Percentiles rank a stretch among this genome's conserved stretches.
Evolutionary conservation across 306 rosid species (phyloP).

Genomic region (Vachellia collinsii): DNA sequence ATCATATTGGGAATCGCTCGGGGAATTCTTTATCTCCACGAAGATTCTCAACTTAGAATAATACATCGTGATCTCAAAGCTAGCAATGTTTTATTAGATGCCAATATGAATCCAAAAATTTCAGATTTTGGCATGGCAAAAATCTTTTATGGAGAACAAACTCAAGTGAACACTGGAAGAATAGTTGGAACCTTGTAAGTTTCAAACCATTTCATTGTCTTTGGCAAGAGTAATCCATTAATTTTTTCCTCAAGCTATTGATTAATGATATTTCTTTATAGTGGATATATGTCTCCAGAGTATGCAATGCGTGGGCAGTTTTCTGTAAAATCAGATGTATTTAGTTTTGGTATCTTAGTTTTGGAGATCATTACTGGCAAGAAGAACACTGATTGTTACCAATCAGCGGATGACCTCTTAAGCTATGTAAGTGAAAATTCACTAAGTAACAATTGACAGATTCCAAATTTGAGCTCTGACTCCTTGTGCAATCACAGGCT

Average conservation of each 20-base stretch:
- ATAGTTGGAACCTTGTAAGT: conserved; percentile 78
- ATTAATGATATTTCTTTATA: conserved; percentile 18
- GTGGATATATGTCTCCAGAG: conserved; percentile 61
- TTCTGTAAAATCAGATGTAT: conserved; percentile 52
- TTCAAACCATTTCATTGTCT: not conserved
- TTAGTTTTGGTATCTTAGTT: conserved; percentile 53
- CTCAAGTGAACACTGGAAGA: conserved; percentile 49
- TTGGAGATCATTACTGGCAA: conserved; percentile 58
- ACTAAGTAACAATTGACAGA: not conserved
- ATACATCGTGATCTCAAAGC: conserved; percentile 76
- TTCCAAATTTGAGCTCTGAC: conserved; percentile 11
- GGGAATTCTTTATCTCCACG: conserved; percentile 69
- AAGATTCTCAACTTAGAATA: conserved; percentile 64
- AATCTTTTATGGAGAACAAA: conserved; percentile 47
- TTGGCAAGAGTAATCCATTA: not conserved
- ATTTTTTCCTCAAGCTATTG: not conserved
- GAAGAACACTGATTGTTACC: conserved; percentile 42
- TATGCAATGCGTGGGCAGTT: conserved; percentile 57
- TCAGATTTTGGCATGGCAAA: conserved; percentile 81
- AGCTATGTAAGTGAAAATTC: conserved; percentile 50
- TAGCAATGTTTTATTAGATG: conserved; percentile 63
- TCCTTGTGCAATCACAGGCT: conserved; percentile 38
- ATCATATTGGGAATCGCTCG: conserved; percentile 60
- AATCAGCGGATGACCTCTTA: conserved; percentile 46
- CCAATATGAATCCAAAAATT: conserved; percentile 60